These are phyloP conservation scores for Scheffersomyces titani DNA, from an alignment of 1,139 yeast species.

Conservation along the genomic window DNA sequence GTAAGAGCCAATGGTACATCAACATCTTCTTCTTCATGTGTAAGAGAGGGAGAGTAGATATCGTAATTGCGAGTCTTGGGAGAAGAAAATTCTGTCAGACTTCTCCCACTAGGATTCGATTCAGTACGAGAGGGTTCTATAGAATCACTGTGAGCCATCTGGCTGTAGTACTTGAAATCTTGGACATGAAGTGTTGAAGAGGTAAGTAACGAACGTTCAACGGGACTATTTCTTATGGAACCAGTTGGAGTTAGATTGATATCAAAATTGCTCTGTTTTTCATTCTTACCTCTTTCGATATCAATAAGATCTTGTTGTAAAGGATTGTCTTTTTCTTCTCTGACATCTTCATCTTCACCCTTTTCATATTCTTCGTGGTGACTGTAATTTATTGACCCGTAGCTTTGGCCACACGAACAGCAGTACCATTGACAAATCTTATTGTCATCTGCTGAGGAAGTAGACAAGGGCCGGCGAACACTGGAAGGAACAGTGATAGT, in stretches of 20 bases:
- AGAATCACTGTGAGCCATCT: conserved; percentile 23
- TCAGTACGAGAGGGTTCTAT: conserved; percentile 5
- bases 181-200: conserved; percentile 7
- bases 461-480: not conserved
- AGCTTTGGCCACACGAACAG: conserved; percentile 53
- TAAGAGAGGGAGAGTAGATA: not conserved
- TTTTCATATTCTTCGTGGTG: conserved; percentile 18
- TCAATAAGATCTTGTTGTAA: not conserved
- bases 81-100: conserved; percentile 5
- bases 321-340: not conserved
- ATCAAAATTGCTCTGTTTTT: not conserved
- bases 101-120: conserved; percentile 4
- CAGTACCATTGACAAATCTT: conserved; percentile 56
- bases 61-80: not conserved
- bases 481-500: not conserved
- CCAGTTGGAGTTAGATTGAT: not conserved
- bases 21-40: not conserved
- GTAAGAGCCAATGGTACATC: not conserved
- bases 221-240: not conserved
- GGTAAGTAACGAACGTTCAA: not conserved
- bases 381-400: conserved; percentile 36
- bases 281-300: not conserved
- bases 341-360: conserved; percentile 7
- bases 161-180: conserved; percentile 31
- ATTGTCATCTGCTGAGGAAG: conserved; percentile 16